Conservation (phyloP, 805 yeast species). For the Kazachstania africana region DNA sequence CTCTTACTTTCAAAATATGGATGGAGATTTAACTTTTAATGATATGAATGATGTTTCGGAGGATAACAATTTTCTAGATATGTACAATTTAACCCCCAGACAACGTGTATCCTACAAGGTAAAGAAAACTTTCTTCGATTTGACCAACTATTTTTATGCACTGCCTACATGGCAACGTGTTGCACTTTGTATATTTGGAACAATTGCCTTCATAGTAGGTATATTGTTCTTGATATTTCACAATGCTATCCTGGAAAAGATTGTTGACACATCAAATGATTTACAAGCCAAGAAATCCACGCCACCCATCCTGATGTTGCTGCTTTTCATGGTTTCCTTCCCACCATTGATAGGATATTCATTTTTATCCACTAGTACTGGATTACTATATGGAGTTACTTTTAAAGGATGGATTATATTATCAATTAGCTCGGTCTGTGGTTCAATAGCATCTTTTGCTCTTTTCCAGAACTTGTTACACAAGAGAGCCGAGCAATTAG, state of each 20-base stretch:
- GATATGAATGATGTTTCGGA: conserved; percentile 6
- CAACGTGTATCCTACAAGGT: conserved; percentile 19
- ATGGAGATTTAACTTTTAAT: conserved; percentile 5
- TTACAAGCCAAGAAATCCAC: conserved; percentile 33
- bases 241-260: conserved; percentile 17
- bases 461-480: conserved; percentile 49
- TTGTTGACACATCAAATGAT: conserved; percentile 35
- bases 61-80: conserved; percentile 23
- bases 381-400: conserved; percentile 74
- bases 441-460: conserved; percentile 66
- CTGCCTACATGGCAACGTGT: conserved; percentile 18
- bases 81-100: conserved; percentile 24
- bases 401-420: conserved; percentile 66
- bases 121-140: conserved; percentile 7
- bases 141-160: conserved; percentile 7
- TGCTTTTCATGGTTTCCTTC: conserved; percentile 61
- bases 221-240: conserved; percentile 18
- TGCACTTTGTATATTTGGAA: conserved; percentile 6
- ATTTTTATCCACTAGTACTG: conserved; percentile 51
- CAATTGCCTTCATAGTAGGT: conserved; percentile 8
- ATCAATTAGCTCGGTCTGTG: conserved; percentile 55
- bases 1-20: conserved; percentile 11
- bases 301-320: conserved; percentile 34
- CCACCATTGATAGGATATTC: conserved; percentile 88
- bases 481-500: conserved; percentile 46